Evolutionary conservation across 2,329 filamentous ascomycete species (phyloP).

Genomic region (Hansfordia pulvinata): DNA sequence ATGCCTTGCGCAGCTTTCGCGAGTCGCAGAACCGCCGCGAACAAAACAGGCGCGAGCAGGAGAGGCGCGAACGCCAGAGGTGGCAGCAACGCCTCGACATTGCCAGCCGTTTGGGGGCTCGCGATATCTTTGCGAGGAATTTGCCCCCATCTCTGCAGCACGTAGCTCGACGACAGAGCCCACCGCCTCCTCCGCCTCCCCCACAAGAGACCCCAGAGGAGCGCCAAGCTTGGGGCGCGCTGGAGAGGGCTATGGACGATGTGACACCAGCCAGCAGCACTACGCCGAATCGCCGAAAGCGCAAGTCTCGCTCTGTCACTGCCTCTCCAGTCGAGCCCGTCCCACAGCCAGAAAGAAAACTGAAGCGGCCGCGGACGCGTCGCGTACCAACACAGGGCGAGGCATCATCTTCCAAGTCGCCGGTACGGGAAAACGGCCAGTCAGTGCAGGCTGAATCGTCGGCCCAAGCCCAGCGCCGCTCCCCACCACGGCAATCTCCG

Average conservation of each 20-base stretch:
- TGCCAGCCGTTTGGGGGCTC: slow-evolving; percentile 65
- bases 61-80: slow-evolving; percentile 45
- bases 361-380: slow-evolving; percentile 77
- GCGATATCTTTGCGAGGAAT: slow-evolving; percentile 54
- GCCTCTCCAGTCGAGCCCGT: slow-evolving; percentile 55
- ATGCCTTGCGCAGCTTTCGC: slow-evolving; percentile 36
- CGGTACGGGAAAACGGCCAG: too few relatives aligned
- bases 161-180: slow-evolving; percentile 45
- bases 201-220: slow-evolving; percentile 64
- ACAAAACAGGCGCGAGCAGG: slow-evolving; percentile 38
- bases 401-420: slow-evolving; percentile 24
- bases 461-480: too few relatives aligned
- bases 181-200: slow-evolving; percentile 40
- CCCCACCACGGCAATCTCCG: too few relatives aligned
- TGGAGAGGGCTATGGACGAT: slow-evolving; percentile 70
- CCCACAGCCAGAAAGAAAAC: slow-evolving; percentile 63
- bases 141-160: too few relatives aligned
- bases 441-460: too few relatives aligned
- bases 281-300: slow-evolving; percentile 47
- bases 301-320: slow-evolving; percentile 58
- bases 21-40: slow-evolving; percentile 37
- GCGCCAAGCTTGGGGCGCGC: slow-evolving; percentile 74
- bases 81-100: slow-evolving; percentile 80
- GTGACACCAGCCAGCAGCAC: slow-evolving; percentile 31
- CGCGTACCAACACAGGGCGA: slow-evolving; percentile 40